Evolutionary conservation across 2,329 filamentous ascomycete species (phyloP).

Genomic region (Endocalyx cinctus): DNA sequence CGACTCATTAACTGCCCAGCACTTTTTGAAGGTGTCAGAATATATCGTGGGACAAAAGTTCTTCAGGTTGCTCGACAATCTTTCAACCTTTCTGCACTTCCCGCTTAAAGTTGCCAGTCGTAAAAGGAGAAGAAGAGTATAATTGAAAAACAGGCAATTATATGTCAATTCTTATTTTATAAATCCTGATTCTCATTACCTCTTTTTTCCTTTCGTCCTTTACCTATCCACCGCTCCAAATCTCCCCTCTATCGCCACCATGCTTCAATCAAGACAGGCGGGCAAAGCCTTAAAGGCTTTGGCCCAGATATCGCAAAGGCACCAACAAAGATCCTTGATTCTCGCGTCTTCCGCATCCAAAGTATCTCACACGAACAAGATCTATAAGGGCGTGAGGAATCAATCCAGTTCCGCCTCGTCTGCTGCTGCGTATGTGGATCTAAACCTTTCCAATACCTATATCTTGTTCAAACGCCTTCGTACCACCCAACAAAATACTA

Average conservation of each 20-base stretch:
- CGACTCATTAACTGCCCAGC: too few species aligned
- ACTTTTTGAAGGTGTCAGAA: too few species aligned
- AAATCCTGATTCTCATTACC: too few species aligned
- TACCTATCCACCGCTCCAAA: too few species aligned
- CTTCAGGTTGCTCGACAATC: too few species aligned
- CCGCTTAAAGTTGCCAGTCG: too few species aligned
- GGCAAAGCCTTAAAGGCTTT: slow-evolving; percentile 42
- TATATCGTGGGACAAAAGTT: too few species aligned
- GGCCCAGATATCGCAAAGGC: slow-evolving; percentile 31
- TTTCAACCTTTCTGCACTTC: too few species aligned
- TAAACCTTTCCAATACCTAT: not conserved
- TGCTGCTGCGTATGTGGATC: slow-evolving; percentile 53
- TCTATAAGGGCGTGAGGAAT: slow-evolving; percentile 38
- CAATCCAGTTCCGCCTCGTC: slow-evolving; percentile 45
- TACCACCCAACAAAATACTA: slow-evolving; percentile 4
- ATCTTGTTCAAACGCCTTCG: not conserved
- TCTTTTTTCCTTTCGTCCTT: too few species aligned
- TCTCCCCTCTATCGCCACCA: slow-evolving; percentile 27
- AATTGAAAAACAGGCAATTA: too few species aligned
- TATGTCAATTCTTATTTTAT: too few species aligned
- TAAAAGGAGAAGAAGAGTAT: too few species aligned
- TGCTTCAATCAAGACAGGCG: slow-evolving; percentile 47
- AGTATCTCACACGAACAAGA: slow-evolving; percentile 34
- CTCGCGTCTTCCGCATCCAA: slow-evolving; percentile 33
- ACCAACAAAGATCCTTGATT: slow-evolving; percentile 34